These are phyloP conservation scores for Entomophthora muscae DNA, from an alignment of 371 early-diverging fungal species.

Conservation along the genomic window DNA sequence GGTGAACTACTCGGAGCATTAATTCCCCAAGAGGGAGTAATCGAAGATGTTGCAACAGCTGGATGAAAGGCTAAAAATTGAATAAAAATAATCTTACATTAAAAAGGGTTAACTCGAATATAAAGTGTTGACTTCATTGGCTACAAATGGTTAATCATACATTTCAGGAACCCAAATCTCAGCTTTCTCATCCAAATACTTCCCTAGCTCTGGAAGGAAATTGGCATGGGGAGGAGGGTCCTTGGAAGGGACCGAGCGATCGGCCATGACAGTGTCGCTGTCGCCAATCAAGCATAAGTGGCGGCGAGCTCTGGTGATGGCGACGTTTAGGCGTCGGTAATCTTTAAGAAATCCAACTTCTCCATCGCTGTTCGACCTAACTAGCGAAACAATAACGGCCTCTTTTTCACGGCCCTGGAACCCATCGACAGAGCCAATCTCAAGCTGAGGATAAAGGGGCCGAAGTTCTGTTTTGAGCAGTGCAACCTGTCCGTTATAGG, in stretches of 20 bases:
- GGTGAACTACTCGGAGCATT: no score
- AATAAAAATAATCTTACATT: no score
- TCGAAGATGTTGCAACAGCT: no score
- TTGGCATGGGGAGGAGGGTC: background rate
- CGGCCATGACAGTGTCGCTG: constrained; percentile 27
- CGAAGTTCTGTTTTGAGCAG: constrained; percentile 7
- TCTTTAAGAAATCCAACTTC: constrained; percentile 85
- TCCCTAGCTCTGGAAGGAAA: constrained; percentile 6
- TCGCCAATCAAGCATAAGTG: constrained; percentile 80
- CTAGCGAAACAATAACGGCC: constrained; percentile 68
- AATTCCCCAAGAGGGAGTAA: no score
- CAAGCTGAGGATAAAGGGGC: background rate
- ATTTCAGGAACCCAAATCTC: constrained; percentile 5
- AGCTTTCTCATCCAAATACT: constrained; percentile 1
- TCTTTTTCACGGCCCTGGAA: constrained; percentile 96
- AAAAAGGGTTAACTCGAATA: no score
- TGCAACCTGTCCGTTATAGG: constrained; percentile 64
- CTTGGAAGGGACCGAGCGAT: background rate
- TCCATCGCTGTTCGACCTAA: constrained; percentile 60
- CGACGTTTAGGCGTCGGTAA: constrained; percentile 73
- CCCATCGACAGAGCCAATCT: constrained; percentile 64
- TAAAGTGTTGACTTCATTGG: no score
- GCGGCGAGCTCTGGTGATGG: constrained; percentile 79
- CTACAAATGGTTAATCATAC: background rate
- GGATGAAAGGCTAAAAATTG: no score